These are phyloP conservation scores for Lithospermum erythrorhizon DNA, from an alignment of 257 asterid species.

Conservation along the genomic window DNA sequence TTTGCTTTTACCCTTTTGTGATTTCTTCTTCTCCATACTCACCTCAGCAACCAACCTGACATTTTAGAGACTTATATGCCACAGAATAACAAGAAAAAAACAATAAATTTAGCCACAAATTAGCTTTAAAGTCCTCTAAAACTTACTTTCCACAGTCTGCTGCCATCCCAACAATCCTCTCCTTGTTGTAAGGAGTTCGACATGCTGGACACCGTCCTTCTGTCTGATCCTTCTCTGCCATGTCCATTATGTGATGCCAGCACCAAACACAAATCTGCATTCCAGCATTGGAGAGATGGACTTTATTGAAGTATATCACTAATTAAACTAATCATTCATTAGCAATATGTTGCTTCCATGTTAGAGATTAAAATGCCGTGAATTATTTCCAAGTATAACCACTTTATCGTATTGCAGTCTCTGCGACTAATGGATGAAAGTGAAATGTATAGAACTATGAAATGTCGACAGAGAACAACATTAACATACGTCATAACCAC, in stretches of 20 bases:
- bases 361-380: too few relatives aligned
- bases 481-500: conserved; percentile 73
- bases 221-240: conserved; percentile 94
- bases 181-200: conserved; percentile 89
- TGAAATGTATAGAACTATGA: conserved; percentile 1
- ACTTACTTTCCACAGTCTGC: conserved; percentile 68
- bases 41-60: conserved; percentile 68
- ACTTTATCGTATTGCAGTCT: background rate
- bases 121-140: background rate
- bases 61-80: too few relatives aligned
- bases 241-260: conserved; percentile 96
- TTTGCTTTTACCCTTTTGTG: conserved; percentile 70
- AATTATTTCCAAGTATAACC: too few relatives aligned
- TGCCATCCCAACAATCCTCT: conserved; percentile 75
- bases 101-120: too few relatives aligned
- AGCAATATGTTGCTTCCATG: too few relatives aligned
- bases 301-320: too few relatives aligned
- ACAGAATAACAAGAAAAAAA: background rate
- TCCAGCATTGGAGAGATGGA: background rate
- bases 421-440: background rate
- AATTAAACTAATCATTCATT: too few relatives aligned
- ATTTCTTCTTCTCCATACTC: conserved; percentile 57
- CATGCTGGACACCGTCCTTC: conserved; percentile 99
- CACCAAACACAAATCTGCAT: conserved; percentile 93
- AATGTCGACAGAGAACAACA: background rate